Conservation (phyloP, 257 asterid species). For the Solanum commersonii region DNA sequence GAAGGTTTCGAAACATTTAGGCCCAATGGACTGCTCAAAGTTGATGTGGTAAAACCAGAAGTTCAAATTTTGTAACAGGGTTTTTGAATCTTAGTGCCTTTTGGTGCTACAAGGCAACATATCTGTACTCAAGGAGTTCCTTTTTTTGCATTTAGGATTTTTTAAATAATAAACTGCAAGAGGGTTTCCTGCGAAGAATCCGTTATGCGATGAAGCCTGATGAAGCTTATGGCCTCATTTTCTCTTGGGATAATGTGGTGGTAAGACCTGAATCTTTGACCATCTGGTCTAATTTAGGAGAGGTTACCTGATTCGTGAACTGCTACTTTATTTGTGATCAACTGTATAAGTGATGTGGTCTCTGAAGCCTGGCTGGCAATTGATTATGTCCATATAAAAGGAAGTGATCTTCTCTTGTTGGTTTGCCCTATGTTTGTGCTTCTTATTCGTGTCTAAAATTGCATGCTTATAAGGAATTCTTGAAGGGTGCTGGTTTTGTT, state of each 20-base stretch:
- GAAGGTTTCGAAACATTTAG: conserved; percentile 97
- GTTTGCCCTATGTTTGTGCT: not conserved
- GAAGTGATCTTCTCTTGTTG: not conserved
- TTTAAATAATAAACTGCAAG: conserved; percentile 82
- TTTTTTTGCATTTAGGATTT: conserved; percentile 44
- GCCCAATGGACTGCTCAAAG: conserved; percentile 80
- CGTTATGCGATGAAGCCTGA: conserved; percentile 99
- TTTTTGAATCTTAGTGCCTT: not conserved
- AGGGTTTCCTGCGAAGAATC: conserved; percentile 82
- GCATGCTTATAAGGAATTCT: not conserved
- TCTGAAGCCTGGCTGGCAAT: not conserved
- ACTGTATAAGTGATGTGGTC: not conserved
- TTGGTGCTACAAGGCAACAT: not conserved
- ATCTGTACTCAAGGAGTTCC: not conserved
- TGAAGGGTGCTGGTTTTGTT: not conserved
- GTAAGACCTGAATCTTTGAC: conserved; percentile 27
- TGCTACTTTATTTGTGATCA: not conserved
- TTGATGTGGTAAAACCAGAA: too few relatives aligned
- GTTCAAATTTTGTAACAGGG: not conserved
- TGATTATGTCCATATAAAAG: not conserved
- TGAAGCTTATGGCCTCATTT: conserved; percentile 94
- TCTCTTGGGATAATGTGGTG: conserved; percentile 98
- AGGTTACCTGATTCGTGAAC: not conserved
- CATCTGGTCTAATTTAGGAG: not conserved
- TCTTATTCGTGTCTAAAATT: not conserved